Conservation (phyloP, 1,139 yeast genomes). For the Geotrichum fermentans region DNA sequence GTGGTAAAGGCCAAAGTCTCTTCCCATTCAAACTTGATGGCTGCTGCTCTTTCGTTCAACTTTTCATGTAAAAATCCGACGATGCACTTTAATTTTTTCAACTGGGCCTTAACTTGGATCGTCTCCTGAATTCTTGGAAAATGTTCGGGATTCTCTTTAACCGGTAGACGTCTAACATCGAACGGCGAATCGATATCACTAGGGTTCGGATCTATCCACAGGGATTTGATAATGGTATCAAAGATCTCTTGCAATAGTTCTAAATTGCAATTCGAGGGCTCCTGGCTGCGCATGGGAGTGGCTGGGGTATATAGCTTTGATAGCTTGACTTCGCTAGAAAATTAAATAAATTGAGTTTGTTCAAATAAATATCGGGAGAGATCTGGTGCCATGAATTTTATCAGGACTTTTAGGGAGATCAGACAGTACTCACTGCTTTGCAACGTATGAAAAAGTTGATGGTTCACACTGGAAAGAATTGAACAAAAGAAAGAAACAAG, state of each 20-base stretch:
- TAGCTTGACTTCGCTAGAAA: not conserved
- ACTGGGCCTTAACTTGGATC: not conserved
- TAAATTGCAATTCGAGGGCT: slow-evolving; percentile 3
- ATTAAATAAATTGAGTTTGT: too few relatives aligned
- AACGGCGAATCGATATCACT: not conserved
- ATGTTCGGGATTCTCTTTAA: not conserved
- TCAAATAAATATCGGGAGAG: too few relatives aligned
- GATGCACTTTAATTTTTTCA: not conserved
- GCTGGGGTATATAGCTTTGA: not conserved
- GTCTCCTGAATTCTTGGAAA: not conserved
- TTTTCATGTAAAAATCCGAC: slow-evolving; percentile 12
- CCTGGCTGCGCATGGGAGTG: not conserved
- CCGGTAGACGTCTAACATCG: not conserved
- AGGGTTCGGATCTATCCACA: slow-evolving; percentile 10
- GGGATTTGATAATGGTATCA: slow-evolving; percentile 5
- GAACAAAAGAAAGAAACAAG: not conserved
- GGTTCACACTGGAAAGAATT: too few relatives aligned
- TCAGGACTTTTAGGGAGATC: too few relatives aligned
- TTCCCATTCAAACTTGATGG: slow-evolving; percentile 13
- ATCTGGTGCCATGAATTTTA: too few relatives aligned
- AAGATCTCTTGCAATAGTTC: slow-evolving; percentile 4
- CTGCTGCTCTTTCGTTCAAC: slow-evolving; percentile 14
- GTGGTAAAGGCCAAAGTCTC: slow-evolving; percentile 11
- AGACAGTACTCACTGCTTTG: too few relatives aligned
- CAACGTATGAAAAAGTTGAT: too few relatives aligned